Conservation (phyloP, 305 asterid genomes). For the Solanum aculeatissimum region DNA sequence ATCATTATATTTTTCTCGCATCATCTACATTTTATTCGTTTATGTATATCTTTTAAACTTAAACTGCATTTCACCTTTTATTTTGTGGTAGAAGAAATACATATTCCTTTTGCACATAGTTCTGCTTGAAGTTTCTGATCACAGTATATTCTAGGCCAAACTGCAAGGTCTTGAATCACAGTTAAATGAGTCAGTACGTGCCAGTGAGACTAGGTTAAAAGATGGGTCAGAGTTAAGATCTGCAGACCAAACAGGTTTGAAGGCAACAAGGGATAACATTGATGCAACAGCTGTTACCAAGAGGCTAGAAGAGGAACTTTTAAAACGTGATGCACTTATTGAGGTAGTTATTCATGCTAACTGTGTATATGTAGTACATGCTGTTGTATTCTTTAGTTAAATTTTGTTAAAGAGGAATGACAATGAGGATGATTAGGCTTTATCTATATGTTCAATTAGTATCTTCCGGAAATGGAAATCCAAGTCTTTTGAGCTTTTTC, state of each 20-base stretch:
- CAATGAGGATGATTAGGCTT: background rate
- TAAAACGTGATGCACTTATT: constrained; percentile 92
- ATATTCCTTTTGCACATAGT: background rate
- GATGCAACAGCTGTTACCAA: constrained; percentile 77
- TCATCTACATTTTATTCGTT: background rate
- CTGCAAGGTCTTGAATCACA: constrained; percentile 64
- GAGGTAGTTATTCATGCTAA: constrained; percentile 44
- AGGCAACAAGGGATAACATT: constrained; percentile 37
- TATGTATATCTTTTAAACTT: background rate
- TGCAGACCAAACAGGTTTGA: constrained; percentile 29
- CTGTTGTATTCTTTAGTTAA: background rate
- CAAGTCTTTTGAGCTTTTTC: background rate
- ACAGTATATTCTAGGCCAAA: constrained; percentile 40
- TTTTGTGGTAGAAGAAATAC: background rate
- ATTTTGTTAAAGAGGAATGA: background rate
- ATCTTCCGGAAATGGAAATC: background rate
- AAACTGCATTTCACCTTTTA: background rate
- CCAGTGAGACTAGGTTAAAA: constrained; percentile 30
- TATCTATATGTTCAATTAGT: background rate
- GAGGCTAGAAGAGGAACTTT: constrained; percentile 95
- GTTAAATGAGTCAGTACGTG: constrained; percentile 52
- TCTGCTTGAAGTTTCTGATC: background rate
- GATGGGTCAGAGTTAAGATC: constrained; percentile 37
- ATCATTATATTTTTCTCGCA: background rate
- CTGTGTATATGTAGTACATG: background rate